phyloP scores from a whole-genome alignment of 176 grass and related monocot genomes.

The Phragmites australis region DNA sequence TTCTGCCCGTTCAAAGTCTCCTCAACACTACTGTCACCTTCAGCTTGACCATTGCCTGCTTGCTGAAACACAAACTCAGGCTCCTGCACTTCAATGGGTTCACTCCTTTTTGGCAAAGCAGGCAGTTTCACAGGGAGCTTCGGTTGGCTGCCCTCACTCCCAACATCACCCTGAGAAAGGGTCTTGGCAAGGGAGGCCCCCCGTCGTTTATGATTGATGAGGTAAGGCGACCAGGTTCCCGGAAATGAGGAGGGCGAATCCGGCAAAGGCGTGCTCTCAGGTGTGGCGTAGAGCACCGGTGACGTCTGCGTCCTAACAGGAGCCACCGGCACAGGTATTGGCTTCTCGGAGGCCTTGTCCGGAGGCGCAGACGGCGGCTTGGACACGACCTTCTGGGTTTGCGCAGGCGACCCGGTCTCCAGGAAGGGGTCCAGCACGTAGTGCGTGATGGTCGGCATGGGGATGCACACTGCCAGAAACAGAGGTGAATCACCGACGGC shows the following conservation, averaged over 20 bases:
- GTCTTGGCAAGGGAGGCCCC: conserved; percentile 63
- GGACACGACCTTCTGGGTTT: conserved; percentile 22
- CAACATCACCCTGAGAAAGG: conserved; percentile 37
- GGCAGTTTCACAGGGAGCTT: conserved; percentile 16
- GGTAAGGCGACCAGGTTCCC: conserved; percentile 67
- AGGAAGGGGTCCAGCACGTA: conserved; percentile 64
- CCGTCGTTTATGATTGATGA: conserved; percentile 86
- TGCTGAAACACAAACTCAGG: conserved; percentile 32
- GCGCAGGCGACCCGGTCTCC: conserved; percentile 45
- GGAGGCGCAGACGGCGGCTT: conserved; percentile 33
- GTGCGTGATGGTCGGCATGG: conserved; percentile 71
- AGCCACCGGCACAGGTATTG: conserved; percentile 31
- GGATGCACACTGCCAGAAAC: conserved; percentile 22
- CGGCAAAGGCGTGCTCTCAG: conserved; percentile 60
- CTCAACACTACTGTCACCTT: conserved; percentile 4
- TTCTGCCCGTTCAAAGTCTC: conserved; percentile 5
- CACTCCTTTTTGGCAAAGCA: conserved; percentile 12
- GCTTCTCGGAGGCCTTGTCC: conserved; percentile 30
- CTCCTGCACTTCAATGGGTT: conserved; percentile 29
- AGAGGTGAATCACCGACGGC: conserved; percentile 14
- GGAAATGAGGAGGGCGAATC: conserved; percentile 78
- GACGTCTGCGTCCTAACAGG: conserved; percentile 50
- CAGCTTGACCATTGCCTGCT: not conserved
- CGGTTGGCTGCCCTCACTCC: conserved; percentile 5
- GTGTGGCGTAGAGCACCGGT: conserved; percentile 71